Evolutionary conservation across 1,139 yeast species (phyloP).

Genomic region (Kazachstania sp.): DNA sequence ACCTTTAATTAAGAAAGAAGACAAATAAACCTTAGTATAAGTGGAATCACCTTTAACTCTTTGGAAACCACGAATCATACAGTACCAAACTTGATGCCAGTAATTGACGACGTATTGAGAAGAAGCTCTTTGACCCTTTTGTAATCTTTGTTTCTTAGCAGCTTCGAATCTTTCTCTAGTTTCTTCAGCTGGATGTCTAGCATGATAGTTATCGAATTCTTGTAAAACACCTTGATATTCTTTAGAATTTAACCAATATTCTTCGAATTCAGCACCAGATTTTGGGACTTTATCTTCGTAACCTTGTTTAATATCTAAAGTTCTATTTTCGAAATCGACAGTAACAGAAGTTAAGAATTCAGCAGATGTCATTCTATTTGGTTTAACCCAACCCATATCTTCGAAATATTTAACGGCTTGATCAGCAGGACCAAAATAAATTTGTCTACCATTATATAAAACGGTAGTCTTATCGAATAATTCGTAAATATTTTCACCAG

Average conservation of each 20-base stretch:
- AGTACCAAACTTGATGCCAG: slow-evolving; percentile 38
- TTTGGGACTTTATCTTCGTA: slow-evolving; percentile 47
- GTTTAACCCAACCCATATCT: slow-evolving; percentile 54
- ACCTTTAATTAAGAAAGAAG: slow-evolving; percentile 45
- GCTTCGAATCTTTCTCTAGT: slow-evolving; percentile 36
- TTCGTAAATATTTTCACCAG: slow-evolving; percentile 57
- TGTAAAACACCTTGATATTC: slow-evolving; percentile 37
- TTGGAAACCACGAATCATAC: slow-evolving; percentile 45
- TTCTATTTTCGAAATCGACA: slow-evolving; percentile 30
- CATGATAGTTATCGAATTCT: slow-evolving; percentile 39
- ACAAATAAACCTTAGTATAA: slow-evolving; percentile 41
- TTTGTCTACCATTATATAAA: slow-evolving; percentile 49
- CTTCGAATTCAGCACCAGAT: slow-evolving; percentile 50
- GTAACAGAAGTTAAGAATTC: slow-evolving; percentile 66
- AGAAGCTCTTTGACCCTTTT: slow-evolving; percentile 36
- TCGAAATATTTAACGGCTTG: slow-evolving; percentile 49
- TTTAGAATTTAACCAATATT: slow-evolving; percentile 45
- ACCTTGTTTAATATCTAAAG: slow-evolving; percentile 42
- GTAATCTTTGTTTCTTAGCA: slow-evolving; percentile 39
- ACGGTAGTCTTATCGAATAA: slow-evolving; percentile 59
- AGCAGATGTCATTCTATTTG: slow-evolving; percentile 55
- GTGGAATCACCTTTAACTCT: slow-evolving; percentile 49
- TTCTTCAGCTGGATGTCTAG: slow-evolving; percentile 33
- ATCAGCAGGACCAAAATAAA: slow-evolving; percentile 49
- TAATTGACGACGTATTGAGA: slow-evolving; percentile 43